phyloP scores from a whole-genome alignment of 2,329 filamentous ascomycete species.

The Colletotrichum zoysiae region DNA sequence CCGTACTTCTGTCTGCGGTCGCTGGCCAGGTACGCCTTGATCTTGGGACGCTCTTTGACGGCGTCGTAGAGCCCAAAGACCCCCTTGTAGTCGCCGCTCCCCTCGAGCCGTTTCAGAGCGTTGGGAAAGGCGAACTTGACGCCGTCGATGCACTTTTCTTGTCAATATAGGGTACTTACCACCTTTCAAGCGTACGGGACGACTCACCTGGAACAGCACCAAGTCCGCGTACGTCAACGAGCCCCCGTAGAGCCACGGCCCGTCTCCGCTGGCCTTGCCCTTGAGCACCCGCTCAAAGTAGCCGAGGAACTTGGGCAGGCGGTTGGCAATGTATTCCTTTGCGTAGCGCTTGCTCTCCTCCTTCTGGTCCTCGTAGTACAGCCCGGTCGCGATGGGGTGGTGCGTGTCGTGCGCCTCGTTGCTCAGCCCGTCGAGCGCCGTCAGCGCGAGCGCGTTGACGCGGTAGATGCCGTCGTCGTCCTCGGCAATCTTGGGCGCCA shows the following conservation, averaged over 20 bases:
- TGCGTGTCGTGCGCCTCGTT: slow-evolving; percentile 82
- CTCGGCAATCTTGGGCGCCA: slow-evolving; percentile 62
- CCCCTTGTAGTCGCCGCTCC: slow-evolving; percentile 67
- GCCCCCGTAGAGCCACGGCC: slow-evolving; percentile 75
- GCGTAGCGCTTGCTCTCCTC: slow-evolving; percentile 70
- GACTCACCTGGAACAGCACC: slow-evolving; percentile 76
- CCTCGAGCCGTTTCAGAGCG: slow-evolving; percentile 66
- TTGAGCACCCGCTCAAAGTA: slow-evolving; percentile 78
- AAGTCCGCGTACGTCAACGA: slow-evolving; percentile 79
- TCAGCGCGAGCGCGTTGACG: slow-evolving; percentile 74
- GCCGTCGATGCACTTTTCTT: slow-evolving; percentile 65
- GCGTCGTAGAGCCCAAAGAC: slow-evolving; percentile 75
- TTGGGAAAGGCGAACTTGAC: slow-evolving; percentile 78
- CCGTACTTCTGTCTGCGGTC: slow-evolving; percentile 71
- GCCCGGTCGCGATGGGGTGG: slow-evolving; percentile 71
- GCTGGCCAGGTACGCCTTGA: slow-evolving; percentile 78
- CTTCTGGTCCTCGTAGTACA: slow-evolving; percentile 83
- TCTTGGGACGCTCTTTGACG: slow-evolving; percentile 71
- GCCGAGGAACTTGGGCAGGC: slow-evolving; percentile 78
- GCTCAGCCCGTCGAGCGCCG: slow-evolving; percentile 77
- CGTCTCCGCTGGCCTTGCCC: slow-evolving; percentile 66
- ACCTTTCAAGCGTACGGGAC: too few relatives aligned
- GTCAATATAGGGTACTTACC: background rate
- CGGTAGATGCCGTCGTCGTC: slow-evolving; percentile 62
- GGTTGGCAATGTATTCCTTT: slow-evolving; percentile 67